Base-by-base conservation (phyloP, 164 flowering plant species). In the Berberis thunbergii region DNA sequence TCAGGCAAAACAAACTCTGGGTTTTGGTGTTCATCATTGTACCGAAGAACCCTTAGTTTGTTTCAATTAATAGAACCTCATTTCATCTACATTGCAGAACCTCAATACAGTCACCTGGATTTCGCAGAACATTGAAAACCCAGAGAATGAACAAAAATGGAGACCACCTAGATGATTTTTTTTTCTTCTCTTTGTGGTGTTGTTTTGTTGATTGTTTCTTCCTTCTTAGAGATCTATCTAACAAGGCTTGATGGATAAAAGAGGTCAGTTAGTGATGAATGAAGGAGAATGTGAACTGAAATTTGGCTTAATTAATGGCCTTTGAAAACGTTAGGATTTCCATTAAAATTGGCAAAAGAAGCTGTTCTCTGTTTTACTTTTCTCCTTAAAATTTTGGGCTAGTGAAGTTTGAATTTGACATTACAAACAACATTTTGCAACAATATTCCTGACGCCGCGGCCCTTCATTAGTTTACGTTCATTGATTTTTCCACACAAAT, bases 21-120 rank as follows among this genome's bases (percentile, higher is more conserved):
- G 70, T 54, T 41, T 49, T 62, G 63, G 43, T 41, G 50, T 57
- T 71, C 86, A 82, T 82, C 46, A 64, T 67, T 59, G 41, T 52
- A 53, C 39, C 11, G 13, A 9, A 53, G 62, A 60, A 39, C 67
- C 55, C 54, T 54, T 59, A 42, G 10, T 10, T 26, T 11, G 3
- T 7, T 52, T 52, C 13, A 2, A 7, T 52, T 12, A 52, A 52
- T 52, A 11, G n/a, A 52, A 7, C 54, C n/a, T 26, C 54, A 52
- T 52, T 1, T 52, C n/a, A 52, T 10, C 1, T 2, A 52, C 3
- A 10, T 4, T 10, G n/a, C 54, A 52, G 4, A 4, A 10, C 10
- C 10, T 48, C 7, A 6, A 6, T 3, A 52, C 10, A 52, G 13
- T 52, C n/a, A 52, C 54, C 54, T 52, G 54, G 54, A 7, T 10